Percentiles rank a stretch among this genome's conserved stretches.
Conservation (phyloP, 495 filamentous ascomycete genomes). For the Schizothecium vesticola region DNA sequence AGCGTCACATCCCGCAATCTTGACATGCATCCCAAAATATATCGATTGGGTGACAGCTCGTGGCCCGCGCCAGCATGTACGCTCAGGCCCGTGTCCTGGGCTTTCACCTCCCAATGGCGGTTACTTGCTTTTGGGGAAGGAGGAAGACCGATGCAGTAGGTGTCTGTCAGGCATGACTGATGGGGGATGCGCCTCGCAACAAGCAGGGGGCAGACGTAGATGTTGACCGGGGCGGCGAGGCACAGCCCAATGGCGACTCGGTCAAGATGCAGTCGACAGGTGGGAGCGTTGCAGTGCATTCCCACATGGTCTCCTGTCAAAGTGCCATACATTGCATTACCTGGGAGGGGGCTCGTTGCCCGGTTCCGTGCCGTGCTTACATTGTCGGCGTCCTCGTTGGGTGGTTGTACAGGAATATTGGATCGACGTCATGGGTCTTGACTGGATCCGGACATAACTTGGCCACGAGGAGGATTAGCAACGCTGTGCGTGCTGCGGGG, state of each 20-base stretch:
- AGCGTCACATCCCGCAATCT: not conserved
- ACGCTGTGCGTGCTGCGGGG: not conserved
- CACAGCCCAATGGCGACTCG: not conserved
- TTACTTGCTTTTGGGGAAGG: not conserved
- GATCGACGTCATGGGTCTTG: not conserved
- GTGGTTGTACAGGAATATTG: not conserved
- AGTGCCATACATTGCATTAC: not conserved
- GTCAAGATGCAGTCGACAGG: not conserved
- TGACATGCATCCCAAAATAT: not conserved
- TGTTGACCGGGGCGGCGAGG: not conserved
- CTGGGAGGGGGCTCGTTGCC: not conserved
- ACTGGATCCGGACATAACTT: not conserved
- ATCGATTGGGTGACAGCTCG: not conserved
- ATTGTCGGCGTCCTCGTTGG: not conserved
- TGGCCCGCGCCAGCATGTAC: not conserved
- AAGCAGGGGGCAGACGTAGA: not conserved
- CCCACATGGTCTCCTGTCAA: not conserved
- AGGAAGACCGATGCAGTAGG: not conserved
- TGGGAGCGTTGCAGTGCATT: not conserved
- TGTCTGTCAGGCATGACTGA: not conserved
- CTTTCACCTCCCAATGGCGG: not conserved
- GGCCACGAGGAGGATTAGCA: not conserved
- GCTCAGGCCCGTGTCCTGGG: not conserved
- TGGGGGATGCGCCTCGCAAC: not conserved
- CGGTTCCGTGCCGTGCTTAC: not conserved